phyloP scores from a whole-genome alignment of 2,329 filamentous ascomycete species.

The Cladorrhinum sp. region DNA sequence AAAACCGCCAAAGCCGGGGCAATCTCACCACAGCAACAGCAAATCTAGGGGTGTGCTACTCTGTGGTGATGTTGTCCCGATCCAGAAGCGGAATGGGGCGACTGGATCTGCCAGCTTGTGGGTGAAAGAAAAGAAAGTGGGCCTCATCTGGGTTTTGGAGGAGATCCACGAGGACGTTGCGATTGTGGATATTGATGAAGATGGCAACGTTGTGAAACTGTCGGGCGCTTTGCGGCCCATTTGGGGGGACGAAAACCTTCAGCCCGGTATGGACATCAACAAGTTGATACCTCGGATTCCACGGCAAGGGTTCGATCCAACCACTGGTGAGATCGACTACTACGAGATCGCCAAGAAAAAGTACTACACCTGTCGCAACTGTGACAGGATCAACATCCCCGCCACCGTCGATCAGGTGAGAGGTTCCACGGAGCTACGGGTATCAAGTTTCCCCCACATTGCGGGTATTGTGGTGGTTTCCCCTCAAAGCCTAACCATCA shows the following conservation, averaged over 20 bases:
- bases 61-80: slow-evolving; percentile 97
- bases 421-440: slow-evolving; percentile 67
- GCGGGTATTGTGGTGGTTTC: slow-evolving; percentile 92
- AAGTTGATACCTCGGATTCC: slow-evolving; percentile 80
- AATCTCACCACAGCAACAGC: slow-evolving; percentile 63
- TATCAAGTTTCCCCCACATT: slow-evolving; percentile 96
- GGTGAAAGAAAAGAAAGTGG: slow-evolving; percentile 96
- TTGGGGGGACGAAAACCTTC: slow-evolving; percentile 71
- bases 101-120: slow-evolving; percentile 92
- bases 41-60: slow-evolving; percentile 74
- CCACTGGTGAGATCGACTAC: slow-evolving; percentile 73
- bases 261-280: slow-evolving; percentile 69
- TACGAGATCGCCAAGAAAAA: slow-evolving; percentile 67
- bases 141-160: slow-evolving; percentile 95
- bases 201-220: slow-evolving; percentile 67
- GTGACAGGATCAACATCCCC: slow-evolving; percentile 75
- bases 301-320: slow-evolving; percentile 66
- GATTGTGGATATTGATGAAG: slow-evolving; percentile 70
- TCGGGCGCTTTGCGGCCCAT: slow-evolving; percentile 79
- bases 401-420: slow-evolving; percentile 73
- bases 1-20: slow-evolving; percentile 52
- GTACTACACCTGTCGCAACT: slow-evolving; percentile 82
- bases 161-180: slow-evolving; percentile 96
- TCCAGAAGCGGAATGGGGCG: slow-evolving; percentile 85
- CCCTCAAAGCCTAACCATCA: slow-evolving; percentile 73